Evolutionary conservation across 306 rosid genomes (phyloP).

Genomic region (Glycyrrhiza uralensis): DNA sequence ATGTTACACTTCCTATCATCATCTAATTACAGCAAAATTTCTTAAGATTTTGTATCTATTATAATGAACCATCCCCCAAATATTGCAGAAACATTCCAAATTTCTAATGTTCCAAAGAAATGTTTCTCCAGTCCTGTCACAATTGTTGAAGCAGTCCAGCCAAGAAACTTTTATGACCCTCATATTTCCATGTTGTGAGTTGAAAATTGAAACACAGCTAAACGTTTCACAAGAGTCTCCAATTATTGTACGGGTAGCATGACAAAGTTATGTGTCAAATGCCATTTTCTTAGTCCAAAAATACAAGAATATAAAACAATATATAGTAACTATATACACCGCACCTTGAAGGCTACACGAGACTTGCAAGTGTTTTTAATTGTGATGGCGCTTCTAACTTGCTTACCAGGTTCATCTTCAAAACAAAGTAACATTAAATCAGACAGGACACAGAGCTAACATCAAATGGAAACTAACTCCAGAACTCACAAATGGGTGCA

Average conservation of each 20-base stretch:
- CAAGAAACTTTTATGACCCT: background rate
- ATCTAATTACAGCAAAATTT: background rate
- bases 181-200: background rate
- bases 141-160: background rate
- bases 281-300: background rate
- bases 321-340: slow-evolving; percentile 12
- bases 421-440: slow-evolving; percentile 32
- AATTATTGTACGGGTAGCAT: background rate
- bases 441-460: slow-evolving; percentile 18
- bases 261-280: background rate
- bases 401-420: slow-evolving; percentile 92
- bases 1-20: background rate
- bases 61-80: background rate
- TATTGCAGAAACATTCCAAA: background rate
- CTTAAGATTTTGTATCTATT: background rate
- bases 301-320: background rate
- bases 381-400: slow-evolving; percentile 78
- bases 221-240: background rate
- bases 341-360: slow-evolving; percentile 86
- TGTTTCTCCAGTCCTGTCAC: slow-evolving; percentile 9
- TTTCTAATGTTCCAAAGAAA: background rate
- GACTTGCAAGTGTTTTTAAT: slow-evolving; percentile 78
- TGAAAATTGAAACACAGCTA: slow-evolving; percentile 11
- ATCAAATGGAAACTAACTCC: background rate
- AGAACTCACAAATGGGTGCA: background rate